Percentiles rank a stretch among this genome's conserved stretches.
Evolutionary conservation across 176 grass and related monocot genomes (phyloP).

Genomic region (Guadua angustifolia): DNA sequence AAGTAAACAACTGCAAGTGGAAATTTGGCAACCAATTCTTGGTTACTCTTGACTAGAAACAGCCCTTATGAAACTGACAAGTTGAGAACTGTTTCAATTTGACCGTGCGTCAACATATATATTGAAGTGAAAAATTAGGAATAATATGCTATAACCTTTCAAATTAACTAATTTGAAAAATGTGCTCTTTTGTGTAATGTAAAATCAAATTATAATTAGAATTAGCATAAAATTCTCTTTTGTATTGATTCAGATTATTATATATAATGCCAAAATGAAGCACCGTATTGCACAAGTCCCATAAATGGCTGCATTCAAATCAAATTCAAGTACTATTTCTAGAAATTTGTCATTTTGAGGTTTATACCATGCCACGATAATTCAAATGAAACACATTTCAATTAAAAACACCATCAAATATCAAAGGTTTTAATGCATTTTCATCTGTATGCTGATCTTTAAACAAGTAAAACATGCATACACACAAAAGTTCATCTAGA

Average conservation of each 20-base stretch:
- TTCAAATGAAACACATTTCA: neutral
- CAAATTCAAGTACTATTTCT: neutral
- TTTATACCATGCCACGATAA: neutral
- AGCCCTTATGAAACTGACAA: neutral
- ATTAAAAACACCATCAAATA: neutral
- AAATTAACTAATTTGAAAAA: neutral
- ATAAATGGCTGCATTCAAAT: neutral
- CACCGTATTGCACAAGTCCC: neutral
- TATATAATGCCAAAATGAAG: neutral
- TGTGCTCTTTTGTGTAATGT: too few species aligned
- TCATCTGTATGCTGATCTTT: too few species aligned
- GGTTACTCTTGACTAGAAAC: neutral
- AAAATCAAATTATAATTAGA: too few species aligned
- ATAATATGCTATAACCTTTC: neutral
- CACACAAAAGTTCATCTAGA: neutral
- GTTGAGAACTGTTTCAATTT: neutral
- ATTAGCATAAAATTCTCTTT: neutral
- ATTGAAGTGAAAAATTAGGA: neutral
- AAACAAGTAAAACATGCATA: neutral
- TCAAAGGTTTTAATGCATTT: neutral
- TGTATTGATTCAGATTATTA: neutral
- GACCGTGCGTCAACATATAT: neutral
- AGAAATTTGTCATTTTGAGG: neutral
- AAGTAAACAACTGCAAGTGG: neutral
- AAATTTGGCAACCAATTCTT: neutral